Percentiles rank a stretch among this genome's conserved stretches.
These are phyloP conservation scores for Sordariomycetes sp. DNA, from an alignment of 2,329 filamentous ascomycete genomes.

Conservation along the genomic window DNA sequence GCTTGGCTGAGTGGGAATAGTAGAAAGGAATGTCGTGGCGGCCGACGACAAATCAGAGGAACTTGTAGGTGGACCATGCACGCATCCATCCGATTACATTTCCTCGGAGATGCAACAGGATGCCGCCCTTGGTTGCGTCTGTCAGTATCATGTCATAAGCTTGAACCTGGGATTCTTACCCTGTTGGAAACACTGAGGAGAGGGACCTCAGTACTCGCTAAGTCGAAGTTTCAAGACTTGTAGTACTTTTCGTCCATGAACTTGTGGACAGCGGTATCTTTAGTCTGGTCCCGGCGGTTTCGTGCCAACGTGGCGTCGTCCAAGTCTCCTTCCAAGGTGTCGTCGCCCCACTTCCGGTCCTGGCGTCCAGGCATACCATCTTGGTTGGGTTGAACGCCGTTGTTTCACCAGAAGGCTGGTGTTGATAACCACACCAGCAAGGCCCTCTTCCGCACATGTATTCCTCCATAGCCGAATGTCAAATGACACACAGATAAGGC, in stretches of 20 bases:
- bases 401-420: too few relatives aligned
- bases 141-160: too few relatives aligned
- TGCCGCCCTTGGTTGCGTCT: conserved; percentile 61
- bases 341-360: conserved; percentile 34
- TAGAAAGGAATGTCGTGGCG: conserved; percentile 63
- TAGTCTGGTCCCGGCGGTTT: conserved; percentile 32
- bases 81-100: conserved; percentile 53
- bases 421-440: too few relatives aligned
- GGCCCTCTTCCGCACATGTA: too few relatives aligned
- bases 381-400: conserved; percentile 54
- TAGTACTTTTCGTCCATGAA: conserved; percentile 40
- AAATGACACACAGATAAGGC: too few relatives aligned
- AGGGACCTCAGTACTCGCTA: conserved; percentile 53
- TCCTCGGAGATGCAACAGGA: conserved; percentile 53
- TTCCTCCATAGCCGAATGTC: too few relatives aligned
- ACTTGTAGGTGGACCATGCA: conserved; percentile 54
- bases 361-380: conserved; percentile 30
- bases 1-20: conserved; percentile 52
- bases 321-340: conserved; percentile 42
- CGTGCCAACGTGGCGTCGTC: conserved; percentile 26
- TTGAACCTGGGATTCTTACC: too few relatives aligned
- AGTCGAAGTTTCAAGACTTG: conserved; percentile 42
- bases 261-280: conserved; percentile 18
- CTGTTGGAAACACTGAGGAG: too few relatives aligned
- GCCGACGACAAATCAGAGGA: conserved; percentile 54